Conservation (phyloP, 495 filamentous ascomycete genomes). For the Evernia prunastri region DNA sequence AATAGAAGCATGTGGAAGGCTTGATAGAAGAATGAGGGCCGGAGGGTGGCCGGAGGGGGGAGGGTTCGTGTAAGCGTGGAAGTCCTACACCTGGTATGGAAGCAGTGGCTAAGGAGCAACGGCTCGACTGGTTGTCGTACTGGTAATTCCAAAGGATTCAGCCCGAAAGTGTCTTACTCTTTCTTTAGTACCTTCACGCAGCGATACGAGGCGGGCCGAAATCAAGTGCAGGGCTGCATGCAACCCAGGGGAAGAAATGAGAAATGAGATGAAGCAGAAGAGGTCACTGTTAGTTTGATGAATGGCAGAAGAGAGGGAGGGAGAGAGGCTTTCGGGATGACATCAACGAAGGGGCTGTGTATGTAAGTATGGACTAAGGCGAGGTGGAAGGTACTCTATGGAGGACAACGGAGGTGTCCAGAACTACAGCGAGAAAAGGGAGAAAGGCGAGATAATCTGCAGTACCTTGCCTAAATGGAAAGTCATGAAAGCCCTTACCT, state of each 20-base stretch:
- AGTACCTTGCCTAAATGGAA: background rate
- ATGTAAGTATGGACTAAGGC: no score
- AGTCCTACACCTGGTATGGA: background rate
- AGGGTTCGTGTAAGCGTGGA: background rate
- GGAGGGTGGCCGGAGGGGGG: no score
- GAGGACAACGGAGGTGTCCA: no score
- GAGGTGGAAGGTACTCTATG: no score
- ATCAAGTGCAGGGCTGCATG: slow-evolving; percentile 16
- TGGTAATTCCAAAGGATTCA: background rate
- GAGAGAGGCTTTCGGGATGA: background rate
- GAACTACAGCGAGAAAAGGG: background rate
- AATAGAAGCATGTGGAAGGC: background rate
- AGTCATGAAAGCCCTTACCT: background rate
- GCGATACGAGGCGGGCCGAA: slow-evolving; percentile 21
- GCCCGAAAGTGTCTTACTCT: slow-evolving; percentile 9
- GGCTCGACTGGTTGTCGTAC: background rate
- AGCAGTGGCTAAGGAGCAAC: background rate
- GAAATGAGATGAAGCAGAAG: no score
- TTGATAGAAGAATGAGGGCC: no score
- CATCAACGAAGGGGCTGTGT: slow-evolving; percentile 15
- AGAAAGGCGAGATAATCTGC: background rate
- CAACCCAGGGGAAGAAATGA: background rate
- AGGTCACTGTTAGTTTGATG: slow-evolving; percentile 7
- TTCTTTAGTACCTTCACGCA: background rate
- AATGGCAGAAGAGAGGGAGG: background rate